Evolutionary conservation across 352 stramenopile genomes (phyloP).

Genomic region (Elongisporangium undulatum): DNA sequence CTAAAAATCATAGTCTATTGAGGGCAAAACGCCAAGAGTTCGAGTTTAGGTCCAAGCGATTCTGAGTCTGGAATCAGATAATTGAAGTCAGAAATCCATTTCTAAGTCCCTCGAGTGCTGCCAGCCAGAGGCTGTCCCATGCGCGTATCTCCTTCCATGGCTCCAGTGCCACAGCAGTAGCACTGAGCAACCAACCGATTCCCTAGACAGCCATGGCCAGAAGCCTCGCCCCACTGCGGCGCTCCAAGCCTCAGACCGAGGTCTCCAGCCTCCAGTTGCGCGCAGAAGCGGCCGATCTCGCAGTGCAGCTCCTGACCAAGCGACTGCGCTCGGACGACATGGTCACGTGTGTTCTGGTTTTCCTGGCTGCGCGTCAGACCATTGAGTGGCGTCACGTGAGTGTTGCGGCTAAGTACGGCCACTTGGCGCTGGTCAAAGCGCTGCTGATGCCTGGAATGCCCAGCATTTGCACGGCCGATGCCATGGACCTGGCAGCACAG

Average conservation of each 20-base stretch:
- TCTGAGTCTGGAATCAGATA: not conserved
- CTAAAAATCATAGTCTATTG: too few relatives aligned
- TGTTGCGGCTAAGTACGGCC: not conserved
- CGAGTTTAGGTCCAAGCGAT: too few relatives aligned
- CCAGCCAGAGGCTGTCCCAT: not conserved
- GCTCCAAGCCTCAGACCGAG: not conserved
- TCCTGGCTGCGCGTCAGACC: not conserved
- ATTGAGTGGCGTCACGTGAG: not conserved
- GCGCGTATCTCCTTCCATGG: not conserved
- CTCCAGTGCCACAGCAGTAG: not conserved
- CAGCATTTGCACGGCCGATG: slow-evolving; percentile 1
- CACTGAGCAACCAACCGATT: not conserved
- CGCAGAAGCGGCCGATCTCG: not conserved
- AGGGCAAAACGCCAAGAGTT: too few relatives aligned
- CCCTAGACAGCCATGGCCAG: not conserved
- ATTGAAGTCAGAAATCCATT: not conserved
- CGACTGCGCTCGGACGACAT: not conserved
- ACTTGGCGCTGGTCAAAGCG: not conserved
- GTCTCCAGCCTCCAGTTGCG: not conserved
- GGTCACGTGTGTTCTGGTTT: not conserved
- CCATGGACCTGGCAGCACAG: slow-evolving; percentile 2
- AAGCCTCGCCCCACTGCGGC: not conserved
- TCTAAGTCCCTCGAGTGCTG: not conserved
- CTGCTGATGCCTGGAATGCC: not conserved
- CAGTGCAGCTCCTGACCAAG: not conserved